Evolutionary conservation across 2,329 filamentous ascomycete species (phyloP).

Genomic region (Tolypocladium cylindrosporum): DNA sequence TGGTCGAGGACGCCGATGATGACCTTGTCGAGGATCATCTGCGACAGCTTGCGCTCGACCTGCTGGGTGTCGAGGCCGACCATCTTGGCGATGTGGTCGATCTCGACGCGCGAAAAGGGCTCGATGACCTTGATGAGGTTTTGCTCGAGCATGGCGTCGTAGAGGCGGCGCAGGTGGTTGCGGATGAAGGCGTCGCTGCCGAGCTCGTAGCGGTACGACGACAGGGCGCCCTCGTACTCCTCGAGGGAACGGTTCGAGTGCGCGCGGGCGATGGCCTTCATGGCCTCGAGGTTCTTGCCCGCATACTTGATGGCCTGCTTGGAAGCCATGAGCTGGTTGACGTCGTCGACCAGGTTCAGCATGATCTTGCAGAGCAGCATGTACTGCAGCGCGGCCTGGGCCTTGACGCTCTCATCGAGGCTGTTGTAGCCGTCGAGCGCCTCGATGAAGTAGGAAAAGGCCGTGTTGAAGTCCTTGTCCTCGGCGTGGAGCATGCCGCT

Average conservation of each 20-base stretch:
- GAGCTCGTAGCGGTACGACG: constrained; percentile 84
- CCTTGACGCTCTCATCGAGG: constrained; percentile 77
- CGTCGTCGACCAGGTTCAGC: constrained; percentile 93
- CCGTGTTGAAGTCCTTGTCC: constrained; percentile 97
- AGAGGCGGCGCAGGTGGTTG: constrained; percentile 88
- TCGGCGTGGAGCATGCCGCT: constrained; percentile 98
- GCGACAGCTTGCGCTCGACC: constrained; percentile 94
- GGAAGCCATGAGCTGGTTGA: constrained; percentile 85
- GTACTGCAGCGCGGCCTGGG: constrained; percentile 97
- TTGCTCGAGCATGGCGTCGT: constrained; percentile 98
- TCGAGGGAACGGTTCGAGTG: constrained; percentile 93
- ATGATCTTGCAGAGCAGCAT: constrained; percentile 99
- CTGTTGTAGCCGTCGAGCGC: constrained; percentile 93
- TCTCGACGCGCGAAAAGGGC: constrained; percentile 94
- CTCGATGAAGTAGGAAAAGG: constrained; percentile 98
- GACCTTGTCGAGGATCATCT: constrained; percentile 99
- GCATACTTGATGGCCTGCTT: constrained; percentile 97
- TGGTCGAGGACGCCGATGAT: constrained; percentile 97
- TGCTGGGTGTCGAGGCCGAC: constrained; percentile 92
- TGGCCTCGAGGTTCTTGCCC: constrained; percentile 90
- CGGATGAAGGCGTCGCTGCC: constrained; percentile 93
- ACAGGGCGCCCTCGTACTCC: constrained; percentile 90
- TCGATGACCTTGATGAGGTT: constrained; percentile 99
- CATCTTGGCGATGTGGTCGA: constrained; percentile 94
- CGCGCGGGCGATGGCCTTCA: constrained; percentile 96